Evolutionary conservation across 345 rosid genomes (phyloP).

Genomic region (Trapa bicornis): DNA sequence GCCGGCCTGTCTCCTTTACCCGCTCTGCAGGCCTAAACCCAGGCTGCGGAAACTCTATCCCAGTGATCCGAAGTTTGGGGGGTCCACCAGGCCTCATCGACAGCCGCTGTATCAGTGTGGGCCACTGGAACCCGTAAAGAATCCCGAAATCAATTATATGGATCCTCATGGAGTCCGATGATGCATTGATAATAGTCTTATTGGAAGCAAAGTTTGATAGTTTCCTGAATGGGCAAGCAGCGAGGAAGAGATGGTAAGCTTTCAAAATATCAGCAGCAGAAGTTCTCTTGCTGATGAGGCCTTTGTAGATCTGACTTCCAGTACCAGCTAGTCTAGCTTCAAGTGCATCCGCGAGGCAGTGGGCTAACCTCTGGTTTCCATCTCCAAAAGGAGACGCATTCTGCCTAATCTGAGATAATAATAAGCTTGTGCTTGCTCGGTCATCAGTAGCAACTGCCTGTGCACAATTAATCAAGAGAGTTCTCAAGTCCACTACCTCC

Average conservation of each 20-base stretch:
- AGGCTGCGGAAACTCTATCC: slow-evolving; percentile 86
- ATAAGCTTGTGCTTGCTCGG: slow-evolving; percentile 42
- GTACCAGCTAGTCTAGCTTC: slow-evolving; percentile 80
- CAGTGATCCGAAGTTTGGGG: slow-evolving; percentile 77
- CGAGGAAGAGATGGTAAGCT: slow-evolving; percentile 62
- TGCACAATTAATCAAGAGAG: slow-evolving; percentile 65
- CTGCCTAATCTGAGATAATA: slow-evolving; percentile 66
- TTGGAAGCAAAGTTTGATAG: slow-evolving; percentile 47
- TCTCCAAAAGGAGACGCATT: slow-evolving; percentile 80
- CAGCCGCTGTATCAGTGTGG: slow-evolving; percentile 58
- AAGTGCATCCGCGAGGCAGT: slow-evolving; percentile 68
- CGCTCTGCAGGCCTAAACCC: slow-evolving; percentile 88
- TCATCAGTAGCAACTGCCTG: slow-evolving; percentile 80
- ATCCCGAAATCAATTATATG: slow-evolving; percentile 92
- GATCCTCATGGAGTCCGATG: slow-evolving; percentile 38
- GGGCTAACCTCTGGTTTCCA: slow-evolving; percentile 76
- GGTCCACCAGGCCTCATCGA: slow-evolving; percentile 43
- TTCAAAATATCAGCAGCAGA: slow-evolving; percentile 67
- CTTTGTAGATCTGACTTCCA: slow-evolving; percentile 57
- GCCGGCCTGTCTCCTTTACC: slow-evolving; percentile 79
- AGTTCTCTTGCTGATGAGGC: slow-evolving; percentile 44
- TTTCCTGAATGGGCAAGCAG: slow-evolving; percentile 76
- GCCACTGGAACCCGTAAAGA: slow-evolving; percentile 92
- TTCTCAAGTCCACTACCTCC: slow-evolving; percentile 78
- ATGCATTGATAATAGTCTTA: slow-evolving; percentile 34